A percentile compares a stretch with the other conserved stretches of the same genome.
Conservation (phyloP, 345 rosid species). For the Excoecaria cochinchinensis region DNA sequence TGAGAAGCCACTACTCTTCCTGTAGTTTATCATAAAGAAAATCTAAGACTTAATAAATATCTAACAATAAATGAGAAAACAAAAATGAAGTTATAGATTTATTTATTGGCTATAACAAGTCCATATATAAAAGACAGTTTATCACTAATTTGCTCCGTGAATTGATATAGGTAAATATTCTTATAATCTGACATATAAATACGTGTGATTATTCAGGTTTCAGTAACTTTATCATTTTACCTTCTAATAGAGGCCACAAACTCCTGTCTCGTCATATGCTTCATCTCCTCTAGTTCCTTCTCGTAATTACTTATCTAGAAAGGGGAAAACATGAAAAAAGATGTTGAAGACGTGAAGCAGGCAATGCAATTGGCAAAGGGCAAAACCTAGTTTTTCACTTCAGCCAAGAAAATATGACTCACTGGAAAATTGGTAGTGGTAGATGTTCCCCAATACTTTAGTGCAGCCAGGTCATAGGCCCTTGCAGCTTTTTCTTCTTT, state of each 20-base stretch:
- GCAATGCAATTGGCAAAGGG: too few relatives aligned
- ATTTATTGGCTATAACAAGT: too few relatives aligned
- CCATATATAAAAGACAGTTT: too few relatives aligned
- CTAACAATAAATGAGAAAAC: too few relatives aligned
- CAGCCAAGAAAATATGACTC: not conserved
- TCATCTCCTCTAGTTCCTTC: slow-evolving; percentile 98
- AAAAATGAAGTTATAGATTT: too few relatives aligned
- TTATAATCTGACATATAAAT: too few relatives aligned
- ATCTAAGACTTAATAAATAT: not conserved
- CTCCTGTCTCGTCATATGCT: slow-evolving; percentile 97
- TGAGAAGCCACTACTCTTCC: slow-evolving; percentile 99
- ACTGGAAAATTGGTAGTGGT: slow-evolving; percentile 97
- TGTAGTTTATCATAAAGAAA: slow-evolving; percentile 23
- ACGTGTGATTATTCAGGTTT: too few relatives aligned
- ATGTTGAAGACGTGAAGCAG: not conserved
- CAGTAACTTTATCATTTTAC: slow-evolving; percentile 21
- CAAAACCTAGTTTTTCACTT: not conserved
- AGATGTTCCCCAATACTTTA: slow-evolving; percentile 97
- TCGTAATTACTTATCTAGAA: slow-evolving; percentile 85
- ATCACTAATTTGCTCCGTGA: too few relatives aligned
- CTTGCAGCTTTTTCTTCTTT: slow-evolving; percentile 99
- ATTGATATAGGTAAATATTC: too few relatives aligned
- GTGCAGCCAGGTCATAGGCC: slow-evolving; percentile 93
- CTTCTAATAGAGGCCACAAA: slow-evolving; percentile 96
- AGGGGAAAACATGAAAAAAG: not conserved